A percentile compares a stretch with the other conserved stretches of the same genome.
These are phyloP conservation scores for Spergularia bocconei DNA, from an alignment of 148 eudicot species.

Conservation along the genomic window DNA sequence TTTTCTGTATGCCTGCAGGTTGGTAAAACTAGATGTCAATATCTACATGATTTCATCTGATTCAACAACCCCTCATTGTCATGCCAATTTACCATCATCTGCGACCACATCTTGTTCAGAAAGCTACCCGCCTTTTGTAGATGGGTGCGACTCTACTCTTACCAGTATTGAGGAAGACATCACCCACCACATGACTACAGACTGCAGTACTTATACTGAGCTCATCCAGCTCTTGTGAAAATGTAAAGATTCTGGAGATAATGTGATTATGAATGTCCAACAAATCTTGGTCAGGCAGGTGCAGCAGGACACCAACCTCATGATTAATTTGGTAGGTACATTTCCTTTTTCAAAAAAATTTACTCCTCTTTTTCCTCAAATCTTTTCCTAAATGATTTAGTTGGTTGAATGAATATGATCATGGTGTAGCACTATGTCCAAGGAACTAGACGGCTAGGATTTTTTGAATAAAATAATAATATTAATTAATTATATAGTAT, in stretches of 20 bases:
- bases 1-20: background rate
- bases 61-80: background rate
- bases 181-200: background rate
- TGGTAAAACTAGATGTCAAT: background rate
- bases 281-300: background rate
- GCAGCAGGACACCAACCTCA: background rate
- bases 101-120: background rate
- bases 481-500: no score
- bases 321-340: background rate
- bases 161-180: background rate
- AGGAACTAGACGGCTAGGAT: slow-evolving; percentile 14
- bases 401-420: background rate
- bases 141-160: background rate
- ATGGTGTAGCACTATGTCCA: slow-evolving; percentile 10
- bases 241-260: background rate
- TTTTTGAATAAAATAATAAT: no score
- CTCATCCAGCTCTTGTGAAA: background rate
- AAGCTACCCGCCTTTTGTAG: background rate
- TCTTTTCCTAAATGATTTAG: background rate
- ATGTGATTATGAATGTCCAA: background rate
- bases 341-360: background rate
- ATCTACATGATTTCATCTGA: background rate
- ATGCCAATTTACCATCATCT: no score
- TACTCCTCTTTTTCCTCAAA: background rate
- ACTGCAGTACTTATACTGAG: background rate